These are phyloP conservation scores for Fusarium burgessii DNA, from an alignment of 2,329 filamentous ascomycete species.

Conservation along the genomic window DNA sequence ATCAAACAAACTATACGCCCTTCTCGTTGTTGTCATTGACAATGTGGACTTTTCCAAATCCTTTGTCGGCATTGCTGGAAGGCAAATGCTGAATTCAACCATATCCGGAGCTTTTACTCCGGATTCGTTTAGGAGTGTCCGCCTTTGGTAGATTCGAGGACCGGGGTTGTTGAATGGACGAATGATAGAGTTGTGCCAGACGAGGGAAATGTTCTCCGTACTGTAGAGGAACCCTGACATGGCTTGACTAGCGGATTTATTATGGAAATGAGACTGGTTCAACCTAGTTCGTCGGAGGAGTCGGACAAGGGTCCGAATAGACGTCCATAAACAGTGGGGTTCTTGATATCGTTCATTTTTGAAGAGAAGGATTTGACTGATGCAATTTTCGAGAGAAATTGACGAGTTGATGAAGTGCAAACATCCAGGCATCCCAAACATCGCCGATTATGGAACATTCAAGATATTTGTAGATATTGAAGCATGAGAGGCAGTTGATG, in stretches of 20 bases:
- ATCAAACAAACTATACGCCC: background rate
- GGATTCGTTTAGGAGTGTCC: background rate
- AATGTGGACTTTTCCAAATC: background rate
- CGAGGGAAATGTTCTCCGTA: conserved; percentile 3
- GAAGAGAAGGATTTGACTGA: background rate
- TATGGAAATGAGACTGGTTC: conserved; percentile 19
- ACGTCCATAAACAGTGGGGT: background rate
- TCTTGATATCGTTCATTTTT: background rate
- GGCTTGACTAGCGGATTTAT: conserved; percentile 34
- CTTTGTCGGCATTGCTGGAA: background rate
- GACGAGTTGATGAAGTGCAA: background rate
- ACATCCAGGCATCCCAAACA: too few relatives aligned
- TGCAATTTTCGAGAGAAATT: background rate
- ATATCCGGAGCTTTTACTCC: conserved; percentile 27
- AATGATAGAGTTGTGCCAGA: background rate
- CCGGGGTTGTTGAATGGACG: background rate
- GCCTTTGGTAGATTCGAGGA: background rate
- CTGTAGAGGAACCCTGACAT: background rate
- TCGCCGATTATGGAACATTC: too few relatives aligned
- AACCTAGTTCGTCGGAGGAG: conserved; percentile 5
- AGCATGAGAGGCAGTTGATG: too few relatives aligned
- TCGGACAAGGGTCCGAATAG: conserved; percentile 23
- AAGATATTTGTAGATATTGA: too few relatives aligned
- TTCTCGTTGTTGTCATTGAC: background rate
- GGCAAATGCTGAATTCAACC: background rate